These are phyloP conservation scores for Talaromyces nanjingensis DNA, from an alignment of 495 filamentous ascomycete species.

Conservation along the genomic window DNA sequence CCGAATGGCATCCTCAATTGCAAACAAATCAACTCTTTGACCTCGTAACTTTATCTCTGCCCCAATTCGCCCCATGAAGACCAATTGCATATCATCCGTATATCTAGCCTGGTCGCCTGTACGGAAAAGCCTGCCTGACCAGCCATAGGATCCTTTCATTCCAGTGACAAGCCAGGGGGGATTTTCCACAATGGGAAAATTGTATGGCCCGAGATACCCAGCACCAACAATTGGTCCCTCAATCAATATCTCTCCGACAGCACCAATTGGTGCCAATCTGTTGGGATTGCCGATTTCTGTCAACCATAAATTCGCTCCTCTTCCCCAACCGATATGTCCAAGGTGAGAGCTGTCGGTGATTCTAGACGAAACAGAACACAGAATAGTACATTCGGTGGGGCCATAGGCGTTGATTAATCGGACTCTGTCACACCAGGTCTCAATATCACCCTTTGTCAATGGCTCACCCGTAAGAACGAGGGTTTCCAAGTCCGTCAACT, in stretches of 20 bases:
- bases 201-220: conserved; percentile 11
- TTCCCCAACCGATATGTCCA: neutral
- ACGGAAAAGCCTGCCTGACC: conserved; percentile 39
- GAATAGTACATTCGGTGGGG: conserved; percentile 32
- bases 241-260: conserved; percentile 51
- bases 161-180: conserved; percentile 21
- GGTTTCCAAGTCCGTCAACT: conserved; percentile 22
- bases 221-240: conserved; percentile 37
- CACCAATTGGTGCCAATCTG: conserved; percentile 43
- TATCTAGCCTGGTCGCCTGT: conserved; percentile 49
- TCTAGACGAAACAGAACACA: conserved; percentile 7
- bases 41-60: conserved; percentile 48
- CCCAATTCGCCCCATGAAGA: conserved; percentile 44
- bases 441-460: conserved; percentile 10
- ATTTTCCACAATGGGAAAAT: conserved; percentile 6
- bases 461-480: conserved; percentile 32
- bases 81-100: conserved; percentile 32
- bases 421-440: conserved; percentile 19
- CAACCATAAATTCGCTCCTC: conserved; percentile 36
- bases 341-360: neutral
- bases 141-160: conserved; percentile 30
- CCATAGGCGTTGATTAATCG: conserved; percentile 52
- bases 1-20: conserved; percentile 41
- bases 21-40: conserved; percentile 45
- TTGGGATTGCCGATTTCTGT: conserved; percentile 41